Evolutionary conservation across 192 early-diverging fungal species (phyloP).

Genomic region (Backusella tuberculispora): DNA sequence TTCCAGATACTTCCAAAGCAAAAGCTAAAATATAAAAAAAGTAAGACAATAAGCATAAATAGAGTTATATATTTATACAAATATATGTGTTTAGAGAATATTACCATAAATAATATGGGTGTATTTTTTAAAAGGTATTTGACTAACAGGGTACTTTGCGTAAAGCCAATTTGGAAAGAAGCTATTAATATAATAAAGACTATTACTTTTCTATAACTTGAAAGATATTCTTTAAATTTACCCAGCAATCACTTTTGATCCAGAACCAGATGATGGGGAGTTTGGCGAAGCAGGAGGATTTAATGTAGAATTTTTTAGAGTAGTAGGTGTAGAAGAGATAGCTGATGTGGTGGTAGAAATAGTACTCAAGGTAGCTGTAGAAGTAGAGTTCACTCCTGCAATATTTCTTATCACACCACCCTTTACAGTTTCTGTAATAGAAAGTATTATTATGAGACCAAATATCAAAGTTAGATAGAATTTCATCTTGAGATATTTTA

Average conservation of each 20-base stretch:
- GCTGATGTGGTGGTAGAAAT: background rate
- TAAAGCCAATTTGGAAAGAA: conserved; percentile 34
- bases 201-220: background rate
- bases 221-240: background rate
- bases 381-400: background rate
- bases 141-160: background rate
- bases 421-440: background rate
- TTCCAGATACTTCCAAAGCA: conserved; percentile 47
- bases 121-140: conserved; percentile 54
- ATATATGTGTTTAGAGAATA: background rate
- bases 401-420: background rate
- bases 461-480: background rate
- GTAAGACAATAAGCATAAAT: background rate
- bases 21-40: conserved; percentile 47
- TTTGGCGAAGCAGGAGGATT: background rate
- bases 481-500: background rate
- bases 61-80: too few relatives aligned
- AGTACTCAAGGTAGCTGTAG: background rate
- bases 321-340: background rate
- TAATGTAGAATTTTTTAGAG: background rate
- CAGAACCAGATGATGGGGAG: background rate
- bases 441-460: background rate
- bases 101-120: conserved; percentile 68
- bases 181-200: background rate
- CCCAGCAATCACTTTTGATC: conserved; percentile 15